A percentile compares a stretch with the other conserved stretches of the same genome.
Conservation (phyloP, 345 rosid genomes). For the Eucalyptus tenuipes region DNA sequence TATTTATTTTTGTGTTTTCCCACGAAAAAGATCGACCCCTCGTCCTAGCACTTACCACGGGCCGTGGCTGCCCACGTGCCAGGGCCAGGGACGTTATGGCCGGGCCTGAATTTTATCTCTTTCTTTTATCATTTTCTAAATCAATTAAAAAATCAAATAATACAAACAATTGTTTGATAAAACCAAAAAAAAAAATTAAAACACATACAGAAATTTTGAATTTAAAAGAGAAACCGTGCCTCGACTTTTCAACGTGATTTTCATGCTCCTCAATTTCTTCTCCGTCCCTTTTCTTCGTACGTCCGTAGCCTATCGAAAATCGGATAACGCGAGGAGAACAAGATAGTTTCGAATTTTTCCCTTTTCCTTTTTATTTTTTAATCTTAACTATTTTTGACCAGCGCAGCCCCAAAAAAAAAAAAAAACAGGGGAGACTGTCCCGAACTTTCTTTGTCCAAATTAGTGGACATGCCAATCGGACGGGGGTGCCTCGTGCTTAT, state of each 20-base stretch:
- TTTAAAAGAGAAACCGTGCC: background rate
- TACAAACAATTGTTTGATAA: background rate
- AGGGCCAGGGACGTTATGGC: background rate
- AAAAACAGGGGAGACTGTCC: background rate
- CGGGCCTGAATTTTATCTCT: background rate
- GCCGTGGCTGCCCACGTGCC: background rate
- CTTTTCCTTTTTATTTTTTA: background rate
- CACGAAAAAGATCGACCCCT: background rate
- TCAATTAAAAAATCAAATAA: background rate
- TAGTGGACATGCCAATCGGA: background rate
- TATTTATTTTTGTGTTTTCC: background rate
- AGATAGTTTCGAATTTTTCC: background rate
- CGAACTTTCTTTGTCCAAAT: background rate
- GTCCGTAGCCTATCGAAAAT: background rate
- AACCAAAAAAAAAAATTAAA: background rate
- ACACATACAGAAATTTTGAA: background rate
- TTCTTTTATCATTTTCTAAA: background rate
- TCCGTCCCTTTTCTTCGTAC: background rate
- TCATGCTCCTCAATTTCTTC: rapidly evolving
- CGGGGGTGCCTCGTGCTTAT: background rate
- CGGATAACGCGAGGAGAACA: background rate
- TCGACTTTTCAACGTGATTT: background rate
- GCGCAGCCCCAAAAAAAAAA: background rate
- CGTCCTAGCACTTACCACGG: background rate
- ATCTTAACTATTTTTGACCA: rapidly evolving